Evolutionary conservation across 169 alveolate genomes (phyloP), one percentile per base, ranked within the genome.

Genomic region (Plasmodium knowlesi): DNA sequence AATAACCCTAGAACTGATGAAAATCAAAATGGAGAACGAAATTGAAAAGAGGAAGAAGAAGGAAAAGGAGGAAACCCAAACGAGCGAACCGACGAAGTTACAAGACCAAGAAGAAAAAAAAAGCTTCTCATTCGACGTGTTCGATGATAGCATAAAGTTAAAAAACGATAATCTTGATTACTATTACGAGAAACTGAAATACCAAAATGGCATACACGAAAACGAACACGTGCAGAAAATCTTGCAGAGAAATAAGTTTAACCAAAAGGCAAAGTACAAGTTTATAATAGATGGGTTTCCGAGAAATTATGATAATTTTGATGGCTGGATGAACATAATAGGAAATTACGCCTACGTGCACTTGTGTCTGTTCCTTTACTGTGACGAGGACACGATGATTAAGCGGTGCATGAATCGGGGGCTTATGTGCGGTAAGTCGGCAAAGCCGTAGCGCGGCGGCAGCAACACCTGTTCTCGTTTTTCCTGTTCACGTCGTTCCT

Each of bases 201-300:
- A 88, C 81, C 83, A 53, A 78, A 88, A 88, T 78, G 25, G 71
- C 70, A 88, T 88, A 76, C 81, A 57, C 82, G 94, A 88, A 88
- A 88, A 72, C 81, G 41, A 88, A 78, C 72, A 88, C 10, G 94
- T 88, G 12, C 72, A 57, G 34, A 53, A 88, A 57, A 79, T 88
- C 28, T 88, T 88, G 81, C 41, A 88, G 81, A 88, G 70, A 78
- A 88, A 88, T 72, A 88, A 88, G 9, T 54, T 34, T 8, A 10
- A 76, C 28, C 82, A 88, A 78, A 54, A 88, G 82, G 88, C 94
- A 88, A 88, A 96, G 22, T 95, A 96, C 34, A 95, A 93, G 67
- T 97, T 98, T 82, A 89, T 98, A 32, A 97, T 99, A 81, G 99
- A 99, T 95, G 99, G 99, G 2, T 99, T 98, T 96, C 99, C 99